These are phyloP conservation scores for Suillus subluteus DNA, from an alignment of 768 basidiomycete genomes.

Conservation along the genomic window DNA sequence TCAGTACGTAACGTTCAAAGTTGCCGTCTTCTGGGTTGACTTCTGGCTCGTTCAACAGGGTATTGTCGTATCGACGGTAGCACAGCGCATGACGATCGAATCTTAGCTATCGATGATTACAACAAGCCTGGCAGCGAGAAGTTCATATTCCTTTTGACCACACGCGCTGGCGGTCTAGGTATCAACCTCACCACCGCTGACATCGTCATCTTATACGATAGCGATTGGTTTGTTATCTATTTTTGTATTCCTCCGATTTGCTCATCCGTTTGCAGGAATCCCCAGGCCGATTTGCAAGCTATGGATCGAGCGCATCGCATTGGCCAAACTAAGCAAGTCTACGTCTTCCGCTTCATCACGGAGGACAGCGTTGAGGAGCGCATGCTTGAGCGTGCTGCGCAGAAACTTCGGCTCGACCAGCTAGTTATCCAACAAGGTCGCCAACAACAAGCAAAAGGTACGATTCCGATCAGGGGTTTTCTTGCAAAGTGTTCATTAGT, in stretches of 20 bases:
- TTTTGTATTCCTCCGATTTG: background rate
- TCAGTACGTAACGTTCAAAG: slow-evolving; percentile 58
- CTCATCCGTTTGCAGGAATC: slow-evolving; percentile 69
- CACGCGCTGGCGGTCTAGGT: slow-evolving; percentile 81
- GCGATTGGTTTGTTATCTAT: slow-evolving; percentile 75
- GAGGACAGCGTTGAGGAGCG: slow-evolving; percentile 96
- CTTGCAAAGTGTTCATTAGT: slow-evolving; percentile 2
- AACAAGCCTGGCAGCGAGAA: slow-evolving; percentile 93
- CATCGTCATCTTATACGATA: slow-evolving; percentile 93
- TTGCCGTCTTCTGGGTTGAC: background rate
- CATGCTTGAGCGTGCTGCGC: slow-evolving; percentile 92
- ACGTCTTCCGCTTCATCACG: slow-evolving; percentile 96
- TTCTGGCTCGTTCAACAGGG: slow-evolving; percentile 47
- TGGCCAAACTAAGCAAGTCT: slow-evolving; percentile 96
- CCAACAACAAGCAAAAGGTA: slow-evolving; percentile 78
- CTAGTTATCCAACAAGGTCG: slow-evolving; percentile 97
- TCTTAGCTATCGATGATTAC: slow-evolving; percentile 95
- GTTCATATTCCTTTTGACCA: slow-evolving; percentile 95
- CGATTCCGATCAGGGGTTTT: slow-evolving; percentile 19
- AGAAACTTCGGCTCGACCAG: slow-evolving; percentile 94
- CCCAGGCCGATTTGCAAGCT: slow-evolving; percentile 97
- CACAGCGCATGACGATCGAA: slow-evolving; percentile 96
- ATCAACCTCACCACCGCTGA: slow-evolving; percentile 85
- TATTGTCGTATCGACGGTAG: slow-evolving; percentile 97
- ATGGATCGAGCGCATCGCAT: slow-evolving; percentile 99